These are phyloP conservation scores for Endoconidiophora laricicola DNA, from an alignment of 2,329 filamentous ascomycete species.

Conservation along the genomic window DNA sequence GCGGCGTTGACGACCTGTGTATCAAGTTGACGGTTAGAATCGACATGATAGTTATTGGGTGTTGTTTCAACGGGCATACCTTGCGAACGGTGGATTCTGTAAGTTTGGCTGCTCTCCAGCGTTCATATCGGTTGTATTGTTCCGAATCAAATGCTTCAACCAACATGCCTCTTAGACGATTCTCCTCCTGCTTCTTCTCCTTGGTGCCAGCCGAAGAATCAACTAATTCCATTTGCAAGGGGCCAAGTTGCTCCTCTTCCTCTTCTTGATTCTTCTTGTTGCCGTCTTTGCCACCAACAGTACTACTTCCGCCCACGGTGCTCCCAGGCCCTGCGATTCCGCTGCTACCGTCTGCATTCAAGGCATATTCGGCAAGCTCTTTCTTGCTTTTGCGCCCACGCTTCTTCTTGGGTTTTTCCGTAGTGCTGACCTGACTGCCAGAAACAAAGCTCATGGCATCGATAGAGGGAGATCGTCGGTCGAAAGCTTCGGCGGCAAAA, in stretches of 20 bases:
- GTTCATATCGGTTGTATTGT: constrained; percentile 54
- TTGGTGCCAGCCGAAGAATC: constrained; percentile 44
- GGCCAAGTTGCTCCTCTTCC: constrained; percentile 33
- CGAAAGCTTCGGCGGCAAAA: constrained; percentile 45
- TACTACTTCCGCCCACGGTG: constrained; percentile 28
- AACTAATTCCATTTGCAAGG: constrained; percentile 32
- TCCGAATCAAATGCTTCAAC: constrained; percentile 47
- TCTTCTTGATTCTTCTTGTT: constrained; percentile 35
- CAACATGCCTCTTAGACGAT: constrained; percentile 40
- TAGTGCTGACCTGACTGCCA: constrained; percentile 39
- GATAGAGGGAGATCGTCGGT: constrained; percentile 45
- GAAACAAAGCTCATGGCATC: constrained; percentile 44
- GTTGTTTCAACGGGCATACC: constrained; percentile 25
- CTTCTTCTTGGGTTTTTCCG: constrained; percentile 36
- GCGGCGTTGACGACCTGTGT: constrained; percentile 60
- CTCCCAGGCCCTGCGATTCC: constrained; percentile 22
- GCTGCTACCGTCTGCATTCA: constrained; percentile 27
- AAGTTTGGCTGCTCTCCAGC: constrained; percentile 53
- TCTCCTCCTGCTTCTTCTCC: constrained; percentile 50
- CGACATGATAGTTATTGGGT: not conserved
- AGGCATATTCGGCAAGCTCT: constrained; percentile 28
- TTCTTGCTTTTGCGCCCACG: constrained; percentile 44
- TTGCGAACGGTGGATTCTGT: constrained; percentile 52
- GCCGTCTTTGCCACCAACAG: constrained; percentile 24
- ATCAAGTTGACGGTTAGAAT: not conserved